Base-by-base conservation (phyloP, 1,284 basidiomycete species). In the Spongiforma sp. region DNA sequence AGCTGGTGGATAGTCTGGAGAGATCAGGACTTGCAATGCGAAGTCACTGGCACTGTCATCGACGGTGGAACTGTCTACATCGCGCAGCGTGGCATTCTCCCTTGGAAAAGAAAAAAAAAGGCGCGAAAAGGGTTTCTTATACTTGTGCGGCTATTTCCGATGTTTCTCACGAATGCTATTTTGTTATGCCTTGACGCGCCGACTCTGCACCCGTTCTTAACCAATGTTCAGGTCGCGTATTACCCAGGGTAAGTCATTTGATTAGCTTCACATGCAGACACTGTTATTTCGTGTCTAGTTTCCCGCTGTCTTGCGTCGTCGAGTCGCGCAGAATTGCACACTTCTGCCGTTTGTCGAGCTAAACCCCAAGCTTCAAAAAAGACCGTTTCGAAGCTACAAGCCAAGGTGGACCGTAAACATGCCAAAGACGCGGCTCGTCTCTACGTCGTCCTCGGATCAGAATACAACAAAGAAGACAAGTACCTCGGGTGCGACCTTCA, bases 361-460 rank as follows among this genome's bases (percentile, higher is more conserved):
- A 74, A 62, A 71, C 70, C 71, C 78, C 71, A 75, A 79, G 48
- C 82, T 78, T 63, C 78, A 73, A 41, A 77, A 65, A 75, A 79
- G 33, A 82, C 83, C 62, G 86, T 88, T 72, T 77, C 79, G 52
- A 90, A 89, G 72, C 74, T 85, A 54, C 75, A 82, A 62, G 77
- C 78, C 55, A 84, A 84, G 64, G 79, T 78, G 30, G 81, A 87
- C 66, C 81, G 82, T 26, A 75, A 75, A 50, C 75, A 77, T 53
- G 70, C 76, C 43, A 82, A 79, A 7, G 80, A 82, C 1, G 79
- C 81, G 9, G 78, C 76, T 55, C 81, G 82, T 33, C 89, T 93
- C 17, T 89, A 91, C 69, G 85, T 90, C 59, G 84, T 95, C 10
- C 86, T 94, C 3, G 94, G 94, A 7, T 86, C 85, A 28, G 82